phyloP scores from a whole-genome alignment of 768 basidiomycete species.

The Leucogyrophana mollusca region DNA sequence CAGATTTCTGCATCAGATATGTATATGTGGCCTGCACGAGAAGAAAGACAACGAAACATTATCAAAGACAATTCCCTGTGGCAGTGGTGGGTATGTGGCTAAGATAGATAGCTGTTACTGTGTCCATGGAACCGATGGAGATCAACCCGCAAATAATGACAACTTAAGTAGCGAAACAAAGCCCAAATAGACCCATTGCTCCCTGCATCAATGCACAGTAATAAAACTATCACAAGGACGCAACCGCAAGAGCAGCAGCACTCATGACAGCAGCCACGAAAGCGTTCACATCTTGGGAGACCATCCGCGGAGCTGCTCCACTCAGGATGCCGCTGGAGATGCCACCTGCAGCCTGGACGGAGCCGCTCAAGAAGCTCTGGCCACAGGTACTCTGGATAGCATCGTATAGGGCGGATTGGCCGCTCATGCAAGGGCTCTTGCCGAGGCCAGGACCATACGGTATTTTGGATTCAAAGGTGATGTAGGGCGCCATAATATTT shows the following conservation, averaged over 20 bases:
- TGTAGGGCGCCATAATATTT: slow-evolving; percentile 72
- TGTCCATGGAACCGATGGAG: slow-evolving; percentile 13
- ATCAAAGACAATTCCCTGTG: slow-evolving; percentile 3
- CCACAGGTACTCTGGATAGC: slow-evolving; percentile 68
- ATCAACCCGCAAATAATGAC: slow-evolving; percentile 16
- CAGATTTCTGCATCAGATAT: too few species aligned
- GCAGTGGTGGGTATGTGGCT: slow-evolving; percentile 15
- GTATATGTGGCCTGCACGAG: slow-evolving; percentile 5
- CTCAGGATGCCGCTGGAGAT: slow-evolving; percentile 38
- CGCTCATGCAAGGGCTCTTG: slow-evolving; percentile 61
- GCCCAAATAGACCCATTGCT: slow-evolving; percentile 1
- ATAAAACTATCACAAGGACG: slow-evolving; percentile 19
- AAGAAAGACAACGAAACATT: background rate
- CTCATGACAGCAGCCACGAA: slow-evolving; percentile 31
- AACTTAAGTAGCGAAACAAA: slow-evolving; percentile 20
- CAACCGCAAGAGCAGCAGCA: slow-evolving; percentile 30
- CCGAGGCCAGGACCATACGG: slow-evolving; percentile 77
- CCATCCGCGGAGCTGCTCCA: slow-evolving; percentile 23
- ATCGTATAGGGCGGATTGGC: slow-evolving; percentile 66
- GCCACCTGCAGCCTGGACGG: slow-evolving; percentile 68
- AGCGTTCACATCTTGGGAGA: slow-evolving; percentile 23
- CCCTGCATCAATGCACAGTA: background rate
- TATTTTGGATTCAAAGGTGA: slow-evolving; percentile 64
- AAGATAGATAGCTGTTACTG: slow-evolving; percentile 9
- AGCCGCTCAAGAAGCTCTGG: slow-evolving; percentile 62